Evolutionary conservation across 148 eudicot species (phyloP), one percentile per base, ranked within the genome.

Genomic region (Nepenthes gracilis): DNA sequence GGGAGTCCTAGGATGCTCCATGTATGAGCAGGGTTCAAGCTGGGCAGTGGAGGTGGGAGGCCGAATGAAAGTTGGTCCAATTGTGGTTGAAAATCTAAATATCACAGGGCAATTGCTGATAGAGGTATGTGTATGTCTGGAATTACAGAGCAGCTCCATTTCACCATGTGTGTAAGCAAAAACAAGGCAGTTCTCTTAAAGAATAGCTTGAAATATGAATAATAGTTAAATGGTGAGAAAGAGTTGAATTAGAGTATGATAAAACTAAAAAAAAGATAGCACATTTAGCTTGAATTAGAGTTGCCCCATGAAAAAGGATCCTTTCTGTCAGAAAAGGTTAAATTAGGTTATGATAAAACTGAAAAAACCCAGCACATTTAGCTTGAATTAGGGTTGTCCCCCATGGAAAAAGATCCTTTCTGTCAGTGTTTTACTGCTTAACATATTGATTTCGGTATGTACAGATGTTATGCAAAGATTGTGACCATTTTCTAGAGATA

Each of bases 41-140:
- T 91, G 93, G 96, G 96, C 93, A 9, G 77, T 91, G 73, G 97
- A 91, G 81, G 87, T 91, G 54, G 97, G 87, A 55, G 81, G 79
- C 66, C 83, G 75, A 62, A 80, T 75, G 76, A 81, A 85, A 69
- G 84, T 78, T 40, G 85, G 87, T 60, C 93, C 90, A 2, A 80
- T 91, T 62, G 66, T 79, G 47, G 93, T 91, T 36, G 96, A 91
- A 75, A 85, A 91, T 67, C 74, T 81, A 64, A 81, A 77, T 68
- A 64, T 70, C 77, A 80, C 76, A 59, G 92, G 96, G 35, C 93
- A 87, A 67, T 74, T 91, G 87, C 74, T 83, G 70, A 74, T 87
- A 13, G 88, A 91, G 93, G 96, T 87, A 71, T 58, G 68, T 35
- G 36, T 69, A 4, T 37, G 63, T 4, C 45, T 40, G 12, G n/a